A percentile compares a stretch with the other conserved stretches of the same genome.
These are phyloP conservation scores for Protomyces macrosporus DNA, from an alignment of 1,139 yeast species.

Conservation along the genomic window DNA sequence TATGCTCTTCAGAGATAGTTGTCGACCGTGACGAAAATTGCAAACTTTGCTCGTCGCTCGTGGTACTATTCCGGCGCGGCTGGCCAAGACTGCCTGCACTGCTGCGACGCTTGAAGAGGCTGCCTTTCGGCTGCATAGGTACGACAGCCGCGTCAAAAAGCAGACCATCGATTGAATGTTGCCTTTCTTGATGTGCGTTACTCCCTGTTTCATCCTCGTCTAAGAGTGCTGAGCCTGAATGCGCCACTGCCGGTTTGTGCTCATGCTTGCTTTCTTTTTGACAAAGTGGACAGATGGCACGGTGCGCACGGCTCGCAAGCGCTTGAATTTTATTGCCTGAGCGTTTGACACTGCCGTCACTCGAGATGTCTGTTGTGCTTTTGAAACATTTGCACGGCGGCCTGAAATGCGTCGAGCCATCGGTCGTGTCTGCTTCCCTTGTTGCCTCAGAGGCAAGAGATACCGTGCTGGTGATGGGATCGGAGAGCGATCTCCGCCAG, in stretches of 20 bases:
- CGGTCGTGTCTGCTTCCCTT: not conserved
- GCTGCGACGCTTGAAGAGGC: not conserved
- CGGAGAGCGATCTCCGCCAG: not conserved
- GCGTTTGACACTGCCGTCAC: not conserved
- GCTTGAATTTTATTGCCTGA: not conserved
- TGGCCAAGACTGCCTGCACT: not conserved
- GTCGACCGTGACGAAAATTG: not conserved
- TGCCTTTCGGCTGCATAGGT: not conserved
- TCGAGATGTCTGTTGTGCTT: no score
- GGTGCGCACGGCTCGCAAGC: not conserved
- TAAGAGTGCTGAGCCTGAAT: no score
- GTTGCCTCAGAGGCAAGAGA: no score
- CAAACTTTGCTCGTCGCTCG: not conserved
- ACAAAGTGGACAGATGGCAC: not conserved
- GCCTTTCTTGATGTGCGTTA: no score
- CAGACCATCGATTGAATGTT: no score
- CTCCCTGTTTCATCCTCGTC: no score
- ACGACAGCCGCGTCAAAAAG: no score
- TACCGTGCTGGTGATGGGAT: not conserved
- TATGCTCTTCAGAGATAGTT: not conserved
- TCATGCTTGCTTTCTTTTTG: no score
- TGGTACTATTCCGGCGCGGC: not conserved
- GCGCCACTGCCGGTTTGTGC: no score
- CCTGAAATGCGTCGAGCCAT: not conserved
- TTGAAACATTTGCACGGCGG: not conserved